Percentiles rank a stretch among this genome's conserved stretches.
Evolutionary conservation across 1,284 basidiomycete genomes (phyloP).

Genomic region (Rhodotorula sp.): DNA sequence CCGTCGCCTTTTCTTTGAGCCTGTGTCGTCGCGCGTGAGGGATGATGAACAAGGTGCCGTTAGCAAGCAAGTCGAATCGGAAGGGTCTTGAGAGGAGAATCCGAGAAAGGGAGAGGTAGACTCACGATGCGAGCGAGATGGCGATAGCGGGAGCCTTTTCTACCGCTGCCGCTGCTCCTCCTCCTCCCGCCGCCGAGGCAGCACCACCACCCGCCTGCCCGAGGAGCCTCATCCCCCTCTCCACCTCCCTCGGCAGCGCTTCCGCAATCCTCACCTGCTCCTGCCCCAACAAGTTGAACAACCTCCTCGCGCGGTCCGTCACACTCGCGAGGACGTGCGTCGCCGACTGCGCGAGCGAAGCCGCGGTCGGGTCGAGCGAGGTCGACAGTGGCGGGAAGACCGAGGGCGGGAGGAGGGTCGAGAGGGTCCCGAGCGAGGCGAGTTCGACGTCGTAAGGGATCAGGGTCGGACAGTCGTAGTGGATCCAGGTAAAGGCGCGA

Average conservation of each 20-base stretch:
- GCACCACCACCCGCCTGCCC: neutral
- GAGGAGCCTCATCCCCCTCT: slow-evolving; percentile 10
- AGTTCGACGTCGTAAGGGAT: slow-evolving; percentile 72
- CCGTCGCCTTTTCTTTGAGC: slow-evolving; percentile 57
- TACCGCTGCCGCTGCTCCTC: neutral
- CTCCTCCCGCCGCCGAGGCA: neutral
- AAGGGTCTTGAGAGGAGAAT: slow-evolving; percentile 60
- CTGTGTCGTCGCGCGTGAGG: neutral
- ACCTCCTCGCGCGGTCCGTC: slow-evolving; percentile 68
- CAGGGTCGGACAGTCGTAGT: slow-evolving; percentile 84
- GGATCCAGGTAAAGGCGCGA: slow-evolving; percentile 75
- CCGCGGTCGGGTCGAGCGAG: slow-evolving; percentile 44
- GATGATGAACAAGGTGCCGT: neutral
- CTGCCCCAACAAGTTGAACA: slow-evolving; percentile 41
- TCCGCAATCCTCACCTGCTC: slow-evolving; percentile 25
- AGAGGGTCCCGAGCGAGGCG: slow-evolving; percentile 30
- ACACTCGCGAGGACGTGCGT: slow-evolving; percentile 64
- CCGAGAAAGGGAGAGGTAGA: slow-evolving; percentile 45
- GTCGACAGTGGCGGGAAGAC: slow-evolving; percentile 54
- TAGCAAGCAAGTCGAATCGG: neutral
- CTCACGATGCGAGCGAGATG: slow-evolving; percentile 29
- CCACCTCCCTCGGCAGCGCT: slow-evolving; percentile 13
- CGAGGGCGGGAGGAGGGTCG: slow-evolving; percentile 39
- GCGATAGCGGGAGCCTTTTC: slow-evolving; percentile 32
- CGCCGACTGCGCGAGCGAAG: slow-evolving; percentile 24